Conservation (phyloP, 345 rosid genomes). For the Eucalyptus tenuipes region DNA sequence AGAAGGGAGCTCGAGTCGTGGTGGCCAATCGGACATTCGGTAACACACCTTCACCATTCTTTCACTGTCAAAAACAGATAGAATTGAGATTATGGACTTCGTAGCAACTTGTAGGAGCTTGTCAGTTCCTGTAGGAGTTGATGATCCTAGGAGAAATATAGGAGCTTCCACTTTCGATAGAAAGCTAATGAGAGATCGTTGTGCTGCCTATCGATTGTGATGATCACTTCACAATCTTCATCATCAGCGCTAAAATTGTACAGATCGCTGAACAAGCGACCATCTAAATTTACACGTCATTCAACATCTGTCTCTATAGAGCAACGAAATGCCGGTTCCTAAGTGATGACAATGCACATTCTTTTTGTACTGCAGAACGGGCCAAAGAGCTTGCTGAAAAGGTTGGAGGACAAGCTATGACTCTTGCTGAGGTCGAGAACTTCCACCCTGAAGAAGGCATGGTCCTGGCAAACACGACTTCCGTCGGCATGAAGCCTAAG, state of each 20-base stretch:
- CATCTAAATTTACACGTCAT: background rate
- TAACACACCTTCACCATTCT: background rate
- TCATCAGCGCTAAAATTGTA: background rate
- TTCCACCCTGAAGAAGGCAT: constrained; percentile 36
- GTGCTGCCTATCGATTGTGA: background rate
- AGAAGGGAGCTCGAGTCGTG: constrained; percentile 31
- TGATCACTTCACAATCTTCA: background rate
- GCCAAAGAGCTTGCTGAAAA: constrained; percentile 31
- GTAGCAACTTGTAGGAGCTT: background rate
- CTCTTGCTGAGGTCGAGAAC: constrained; percentile 20
- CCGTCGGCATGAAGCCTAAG: constrained; percentile 28
- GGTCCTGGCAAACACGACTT: constrained; percentile 40
- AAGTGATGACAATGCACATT: background rate
- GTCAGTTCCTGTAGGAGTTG: background rate
- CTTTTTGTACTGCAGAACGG: background rate
- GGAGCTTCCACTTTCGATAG: background rate
- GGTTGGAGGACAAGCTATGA: constrained; percentile 27
- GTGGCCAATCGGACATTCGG: constrained; percentile 30
- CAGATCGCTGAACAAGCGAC: background rate
- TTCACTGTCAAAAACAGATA: background rate
- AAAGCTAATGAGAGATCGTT: background rate
- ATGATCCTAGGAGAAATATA: background rate
- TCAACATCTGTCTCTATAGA: background rate
- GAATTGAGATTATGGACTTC: background rate
- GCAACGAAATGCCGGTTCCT: background rate